phyloP scores from a whole-genome alignment of 2,329 filamentous ascomycete species.

The Dothistroma septosporum region DNA sequence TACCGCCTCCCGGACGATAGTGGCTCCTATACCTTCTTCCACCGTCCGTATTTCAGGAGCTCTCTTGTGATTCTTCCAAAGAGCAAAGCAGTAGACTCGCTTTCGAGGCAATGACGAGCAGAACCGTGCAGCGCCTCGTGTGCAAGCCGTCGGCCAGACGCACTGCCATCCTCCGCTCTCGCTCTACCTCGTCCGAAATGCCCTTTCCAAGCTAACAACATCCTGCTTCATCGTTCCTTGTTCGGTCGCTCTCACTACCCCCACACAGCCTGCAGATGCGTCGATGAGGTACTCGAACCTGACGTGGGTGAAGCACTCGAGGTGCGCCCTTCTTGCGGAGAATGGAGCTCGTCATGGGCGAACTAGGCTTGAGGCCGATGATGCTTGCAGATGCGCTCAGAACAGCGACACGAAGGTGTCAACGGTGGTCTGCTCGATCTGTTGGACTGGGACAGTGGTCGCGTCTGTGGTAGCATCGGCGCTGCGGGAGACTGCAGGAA shows the following conservation, averaged over 20 bases:
- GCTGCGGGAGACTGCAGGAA: conserved; percentile 15
- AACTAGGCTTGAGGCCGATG: conserved; percentile 1
- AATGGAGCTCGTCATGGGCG: background rate
- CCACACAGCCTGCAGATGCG: background rate
- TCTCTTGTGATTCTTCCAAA: background rate
- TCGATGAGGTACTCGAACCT: background rate
- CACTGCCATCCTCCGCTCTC: background rate
- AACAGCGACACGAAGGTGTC: background rate
- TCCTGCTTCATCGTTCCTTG: background rate
- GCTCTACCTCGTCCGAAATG: background rate
- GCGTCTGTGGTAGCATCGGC: conserved; percentile 15
- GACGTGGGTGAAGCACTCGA: too few relatives aligned
- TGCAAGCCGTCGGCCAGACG: background rate
- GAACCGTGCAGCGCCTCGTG: background rate
- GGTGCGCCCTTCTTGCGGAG: background rate
- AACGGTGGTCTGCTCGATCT: conserved; percentile 6
- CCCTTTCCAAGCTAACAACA: background rate
- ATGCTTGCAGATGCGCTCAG: conserved; percentile 4
- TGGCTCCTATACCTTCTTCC: conserved; percentile 12
- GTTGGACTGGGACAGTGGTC: conserved; percentile 12
- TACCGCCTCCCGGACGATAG: conserved; percentile 14
- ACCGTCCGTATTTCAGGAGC: background rate
- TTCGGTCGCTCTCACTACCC: background rate
- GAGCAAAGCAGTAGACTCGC: conserved; percentile 1
- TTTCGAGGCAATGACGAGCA: conserved; percentile 1